phyloP scores from a whole-genome alignment of 2,329 filamentous ascomycete species.

The Stylonectria norvegica region DNA sequence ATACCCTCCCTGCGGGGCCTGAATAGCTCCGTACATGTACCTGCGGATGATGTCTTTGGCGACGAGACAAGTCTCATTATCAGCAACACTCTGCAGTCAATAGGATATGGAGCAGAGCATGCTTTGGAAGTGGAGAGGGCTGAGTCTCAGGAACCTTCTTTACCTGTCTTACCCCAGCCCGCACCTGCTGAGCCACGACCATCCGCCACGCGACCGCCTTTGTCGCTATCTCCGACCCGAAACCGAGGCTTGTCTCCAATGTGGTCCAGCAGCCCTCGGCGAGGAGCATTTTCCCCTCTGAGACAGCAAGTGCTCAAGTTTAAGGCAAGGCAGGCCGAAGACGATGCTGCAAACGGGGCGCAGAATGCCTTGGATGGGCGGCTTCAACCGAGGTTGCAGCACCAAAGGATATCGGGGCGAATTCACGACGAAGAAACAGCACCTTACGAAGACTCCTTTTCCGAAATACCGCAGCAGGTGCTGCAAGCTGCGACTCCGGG shows the following conservation, averaged over 20 bases:
- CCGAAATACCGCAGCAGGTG: slow-evolving; percentile 51
- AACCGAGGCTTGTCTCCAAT: slow-evolving; percentile 22
- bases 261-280: slow-evolving; percentile 36
- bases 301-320: slow-evolving; percentile 33
- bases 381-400: slow-evolving; percentile 7
- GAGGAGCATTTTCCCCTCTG: slow-evolving; percentile 27
- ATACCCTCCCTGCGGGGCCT: slow-evolving; percentile 48
- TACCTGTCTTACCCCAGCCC: slow-evolving; percentile 3
- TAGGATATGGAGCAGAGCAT: slow-evolving; percentile 34
- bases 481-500: slow-evolving; percentile 48
- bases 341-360: slow-evolving; percentile 7
- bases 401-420: slow-evolving; percentile 6
- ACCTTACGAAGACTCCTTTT: slow-evolving; percentile 54
- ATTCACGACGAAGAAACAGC: slow-evolving; percentile 31
- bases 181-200: slow-evolving; percentile 12
- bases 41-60: slow-evolving; percentile 45
- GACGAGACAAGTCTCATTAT: slow-evolving; percentile 57
- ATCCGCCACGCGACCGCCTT: slow-evolving; percentile 16
- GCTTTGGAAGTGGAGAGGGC: slow-evolving; percentile 1
- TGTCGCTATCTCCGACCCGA: slow-evolving; percentile 20
- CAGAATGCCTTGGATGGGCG: slow-evolving; percentile 1
- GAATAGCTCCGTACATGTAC: slow-evolving; percentile 31
- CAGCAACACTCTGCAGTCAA: slow-evolving; percentile 50
- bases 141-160: slow-evolving; percentile 8
- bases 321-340: slow-evolving; percentile 24